Conservation (phyloP, 2,329 filamentous ascomycete genomes). For the Fusarium denticulatum region DNA sequence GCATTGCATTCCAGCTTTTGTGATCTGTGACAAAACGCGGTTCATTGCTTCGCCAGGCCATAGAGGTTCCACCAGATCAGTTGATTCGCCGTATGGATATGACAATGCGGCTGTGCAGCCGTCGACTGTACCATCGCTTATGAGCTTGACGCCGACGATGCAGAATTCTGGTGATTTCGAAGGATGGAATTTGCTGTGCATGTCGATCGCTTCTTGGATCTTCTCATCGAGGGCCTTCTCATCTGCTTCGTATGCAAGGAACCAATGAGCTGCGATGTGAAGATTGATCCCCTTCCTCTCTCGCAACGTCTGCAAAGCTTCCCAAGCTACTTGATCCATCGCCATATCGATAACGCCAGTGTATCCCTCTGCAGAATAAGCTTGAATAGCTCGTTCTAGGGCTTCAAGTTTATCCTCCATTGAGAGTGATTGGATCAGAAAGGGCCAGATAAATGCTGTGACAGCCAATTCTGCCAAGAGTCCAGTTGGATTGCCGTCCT, state of each 20-base stretch:
- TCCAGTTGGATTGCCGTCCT: slow-evolving; percentile 55
- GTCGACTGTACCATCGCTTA: slow-evolving; percentile 73
- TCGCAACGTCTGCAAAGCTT: slow-evolving; percentile 50
- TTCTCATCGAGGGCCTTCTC: slow-evolving; percentile 50
- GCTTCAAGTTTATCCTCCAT: slow-evolving; percentile 54
- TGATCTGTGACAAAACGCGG: slow-evolving; percentile 64
- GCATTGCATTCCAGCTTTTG: slow-evolving; percentile 64
- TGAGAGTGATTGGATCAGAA: slow-evolving; percentile 52
- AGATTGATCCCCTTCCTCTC: slow-evolving; percentile 49
- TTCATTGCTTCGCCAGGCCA: slow-evolving; percentile 63
- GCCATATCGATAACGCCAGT: slow-evolving; percentile 64
- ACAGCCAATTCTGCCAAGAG: slow-evolving; percentile 58
- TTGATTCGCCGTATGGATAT: slow-evolving; percentile 65
- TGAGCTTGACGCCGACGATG: slow-evolving; percentile 71
- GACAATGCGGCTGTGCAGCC: slow-evolving; percentile 70
- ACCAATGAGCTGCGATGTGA: slow-evolving; percentile 59
- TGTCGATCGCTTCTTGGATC: slow-evolving; percentile 56
- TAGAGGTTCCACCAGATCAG: slow-evolving; percentile 57
- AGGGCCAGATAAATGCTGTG: slow-evolving; percentile 59
- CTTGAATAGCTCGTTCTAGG: slow-evolving; percentile 55
- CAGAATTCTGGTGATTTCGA: slow-evolving; percentile 43
- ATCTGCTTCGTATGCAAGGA: slow-evolving; percentile 50
- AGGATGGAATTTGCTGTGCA: slow-evolving; percentile 46
- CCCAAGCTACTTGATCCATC: slow-evolving; percentile 61
- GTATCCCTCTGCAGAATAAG: slow-evolving; percentile 58